Base-by-base conservation (phyloP, 345 rosid genomes). In the Salix brachista region DNA sequence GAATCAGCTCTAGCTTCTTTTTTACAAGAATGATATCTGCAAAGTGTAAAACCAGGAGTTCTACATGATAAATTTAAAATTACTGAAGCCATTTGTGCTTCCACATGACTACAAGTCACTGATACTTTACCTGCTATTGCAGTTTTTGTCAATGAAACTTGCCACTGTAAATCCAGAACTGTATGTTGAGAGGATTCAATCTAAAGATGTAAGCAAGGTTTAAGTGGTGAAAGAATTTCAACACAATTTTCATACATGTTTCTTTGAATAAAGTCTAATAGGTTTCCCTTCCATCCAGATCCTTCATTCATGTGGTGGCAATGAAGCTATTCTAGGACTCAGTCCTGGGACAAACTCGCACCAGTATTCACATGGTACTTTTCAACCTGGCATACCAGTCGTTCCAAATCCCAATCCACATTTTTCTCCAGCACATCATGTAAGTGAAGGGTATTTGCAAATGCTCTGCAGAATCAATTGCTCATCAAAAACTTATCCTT, bases 141-240 rank as follows among this genome's bases (percentile, higher is more conserved):
- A 95, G 99, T 95, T 95, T 80, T 81, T 95, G 80, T 93, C 97
- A 5, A 95, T 95, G 99, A 95, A 93, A 86, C 97, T 95, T n/a
- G 89, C 99, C 19, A 89, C 99, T 28, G 97, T 93, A 73, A 91
- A 90, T 80, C 97, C 99, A n/a, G 99, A 91, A 75, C 46, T 90
- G 77, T 84, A 87, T 73, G 74, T 89, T 69, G 97, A 93, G 85
- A 89, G 91, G 85, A 68, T 91, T 79, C 88, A 90, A 1, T 86
- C 97, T 11, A 90, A 89, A 89, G 97, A 95, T 82, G 99, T 95
- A 87, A 89, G 93, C 71, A 30, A 23, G 61, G 16, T 81, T 64
- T 23, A 39, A 3, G 56, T 32, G 10, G n/a, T 80, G 66, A 36
- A 64, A 14, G 28, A 58, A 34, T 34, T 70, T 41, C 74, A 60